phyloP scores from a whole-genome alignment of 352 stramenopile genomes.

The Peronospora tabacina region DNA sequence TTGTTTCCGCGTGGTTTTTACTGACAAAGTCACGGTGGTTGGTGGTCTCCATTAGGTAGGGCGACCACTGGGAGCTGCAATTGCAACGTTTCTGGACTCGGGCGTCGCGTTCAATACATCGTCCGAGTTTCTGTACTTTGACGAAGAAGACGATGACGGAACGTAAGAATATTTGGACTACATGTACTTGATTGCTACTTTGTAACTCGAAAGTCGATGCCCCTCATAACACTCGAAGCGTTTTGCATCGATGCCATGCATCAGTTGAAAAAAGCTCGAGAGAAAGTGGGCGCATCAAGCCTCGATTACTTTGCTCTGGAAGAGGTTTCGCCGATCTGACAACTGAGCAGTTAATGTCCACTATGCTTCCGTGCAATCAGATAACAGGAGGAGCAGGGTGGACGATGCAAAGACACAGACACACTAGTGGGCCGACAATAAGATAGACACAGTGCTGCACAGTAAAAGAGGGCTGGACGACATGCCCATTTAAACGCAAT shows the following conservation, averaged over 20 bases:
- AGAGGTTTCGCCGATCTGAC: conserved; percentile 38
- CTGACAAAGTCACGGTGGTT: too few species aligned
- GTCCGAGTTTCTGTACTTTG: conserved; percentile 66
- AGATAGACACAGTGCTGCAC: conserved; percentile 7
- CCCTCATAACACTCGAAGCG: not conserved
- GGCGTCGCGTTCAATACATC: conserved; percentile 48
- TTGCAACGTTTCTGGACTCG: conserved; percentile 48
- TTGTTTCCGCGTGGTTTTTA: not conserved
- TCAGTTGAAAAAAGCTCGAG: not conserved
- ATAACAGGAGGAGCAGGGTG: conserved; percentile 35
- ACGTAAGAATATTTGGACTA: conserved; percentile 41
- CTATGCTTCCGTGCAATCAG: conserved; percentile 41
- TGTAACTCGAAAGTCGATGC: conserved; percentile 5
- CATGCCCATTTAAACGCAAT: not conserved
- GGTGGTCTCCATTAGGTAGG: conserved; percentile 28
- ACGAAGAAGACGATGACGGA: conserved; percentile 72
- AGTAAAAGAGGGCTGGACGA: conserved; percentile 11
- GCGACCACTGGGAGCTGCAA: conserved; percentile 36
- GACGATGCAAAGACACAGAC: conserved; percentile 10
- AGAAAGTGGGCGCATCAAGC: conserved; percentile 8
- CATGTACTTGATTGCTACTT: conserved; percentile 2
- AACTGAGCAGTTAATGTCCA: conserved; percentile 76
- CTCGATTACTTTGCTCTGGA: conserved; percentile 2
- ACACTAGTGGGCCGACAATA: not conserved
- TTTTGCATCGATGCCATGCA: conserved; percentile 9